Conservation (phyloP, 1,139 yeast species). For the Arxiozyma heterogenica region DNA sequence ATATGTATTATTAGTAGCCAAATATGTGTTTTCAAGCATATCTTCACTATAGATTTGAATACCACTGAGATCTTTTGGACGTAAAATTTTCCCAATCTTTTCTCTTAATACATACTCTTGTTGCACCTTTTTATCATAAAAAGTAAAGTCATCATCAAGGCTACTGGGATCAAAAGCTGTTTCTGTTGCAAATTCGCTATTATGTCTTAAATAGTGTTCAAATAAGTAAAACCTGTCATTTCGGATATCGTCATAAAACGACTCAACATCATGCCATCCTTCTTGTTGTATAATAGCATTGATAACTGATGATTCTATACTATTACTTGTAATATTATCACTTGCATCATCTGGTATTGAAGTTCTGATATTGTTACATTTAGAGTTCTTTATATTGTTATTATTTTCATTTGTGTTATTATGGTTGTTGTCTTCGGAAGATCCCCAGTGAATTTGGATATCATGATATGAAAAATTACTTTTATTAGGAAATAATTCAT, state of each 20-base stretch:
- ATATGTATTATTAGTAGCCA: slow-evolving; percentile 4
- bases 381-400: not conserved
- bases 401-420: not conserved
- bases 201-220: slow-evolving; percentile 12
- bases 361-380: not conserved
- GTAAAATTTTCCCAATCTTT: slow-evolving; percentile 17
- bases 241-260: slow-evolving; percentile 13
- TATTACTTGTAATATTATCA: not conserved
- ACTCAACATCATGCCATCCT: slow-evolving; percentile 14
- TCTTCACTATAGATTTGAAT: slow-evolving; percentile 16
- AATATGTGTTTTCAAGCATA: slow-evolving; percentile 10
- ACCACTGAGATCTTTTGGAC: slow-evolving; percentile 11
- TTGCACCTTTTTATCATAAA: slow-evolving; percentile 17
- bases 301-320: slow-evolving; percentile 13
- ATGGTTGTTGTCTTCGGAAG: not conserved
- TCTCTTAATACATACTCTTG: slow-evolving; percentile 21
- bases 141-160: slow-evolving; percentile 13
- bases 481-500: slow-evolving; percentile 17
- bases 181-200: not conserved
- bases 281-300: slow-evolving; percentile 16
- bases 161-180: slow-evolving; percentile 2
- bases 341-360: not conserved
- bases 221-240: slow-evolving; percentile 19
- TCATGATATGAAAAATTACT: slow-evolving; percentile 11
- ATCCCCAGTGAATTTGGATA: not conserved